Conservation (phyloP, 2,329 filamentous ascomycete species). For the Fusarium paranaense region DNA sequence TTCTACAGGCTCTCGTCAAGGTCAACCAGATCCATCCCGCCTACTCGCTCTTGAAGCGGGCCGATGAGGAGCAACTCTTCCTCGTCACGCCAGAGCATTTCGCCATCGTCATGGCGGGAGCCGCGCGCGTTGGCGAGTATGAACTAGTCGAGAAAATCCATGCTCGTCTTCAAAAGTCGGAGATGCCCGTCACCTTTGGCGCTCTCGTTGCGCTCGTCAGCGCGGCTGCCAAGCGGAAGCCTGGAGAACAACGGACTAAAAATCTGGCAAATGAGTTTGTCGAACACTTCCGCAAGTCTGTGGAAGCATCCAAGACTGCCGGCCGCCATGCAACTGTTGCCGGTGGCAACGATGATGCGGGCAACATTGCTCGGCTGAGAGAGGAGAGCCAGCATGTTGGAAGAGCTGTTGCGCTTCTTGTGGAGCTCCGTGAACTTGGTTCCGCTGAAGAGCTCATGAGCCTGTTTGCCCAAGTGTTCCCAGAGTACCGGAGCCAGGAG, state of each 20-base stretch:
- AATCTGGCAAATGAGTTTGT: slow-evolving; percentile 46
- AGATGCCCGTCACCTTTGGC: slow-evolving; percentile 57
- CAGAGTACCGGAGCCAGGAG: slow-evolving; percentile 46
- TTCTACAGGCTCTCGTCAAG: slow-evolving; percentile 62
- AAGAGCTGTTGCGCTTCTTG: slow-evolving; percentile 50
- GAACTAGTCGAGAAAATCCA: slow-evolving; percentile 56
- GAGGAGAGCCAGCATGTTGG: slow-evolving; percentile 46
- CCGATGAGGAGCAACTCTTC: slow-evolving; percentile 58
- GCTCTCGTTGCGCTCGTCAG: slow-evolving; percentile 58
- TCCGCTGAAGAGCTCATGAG: slow-evolving; percentile 69
- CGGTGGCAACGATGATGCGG: slow-evolving; percentile 1
- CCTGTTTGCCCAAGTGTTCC: slow-evolving; percentile 60
- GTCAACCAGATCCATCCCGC: slow-evolving; percentile 64
- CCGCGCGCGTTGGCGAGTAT: slow-evolving; percentile 59
- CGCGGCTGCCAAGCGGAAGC: slow-evolving; percentile 41
- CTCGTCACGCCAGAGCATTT: slow-evolving; percentile 62
- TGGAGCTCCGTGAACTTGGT: slow-evolving; percentile 57
- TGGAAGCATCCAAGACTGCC: slow-evolving; percentile 13
- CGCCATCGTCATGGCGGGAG: slow-evolving; percentile 64
- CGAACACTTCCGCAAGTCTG: slow-evolving; percentile 42
- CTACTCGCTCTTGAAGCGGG: slow-evolving; percentile 59
- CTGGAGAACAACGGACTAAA: slow-evolving; percentile 39
- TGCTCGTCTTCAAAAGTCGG: slow-evolving; percentile 56
- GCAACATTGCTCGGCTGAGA: slow-evolving; percentile 38
- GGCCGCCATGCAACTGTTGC: neutral